Percentiles rank a stretch among this genome's conserved stretches.
phyloP scores from a whole-genome alignment of 1,139 yeast genomes.

The Zygoascus hellenicus region DNA sequence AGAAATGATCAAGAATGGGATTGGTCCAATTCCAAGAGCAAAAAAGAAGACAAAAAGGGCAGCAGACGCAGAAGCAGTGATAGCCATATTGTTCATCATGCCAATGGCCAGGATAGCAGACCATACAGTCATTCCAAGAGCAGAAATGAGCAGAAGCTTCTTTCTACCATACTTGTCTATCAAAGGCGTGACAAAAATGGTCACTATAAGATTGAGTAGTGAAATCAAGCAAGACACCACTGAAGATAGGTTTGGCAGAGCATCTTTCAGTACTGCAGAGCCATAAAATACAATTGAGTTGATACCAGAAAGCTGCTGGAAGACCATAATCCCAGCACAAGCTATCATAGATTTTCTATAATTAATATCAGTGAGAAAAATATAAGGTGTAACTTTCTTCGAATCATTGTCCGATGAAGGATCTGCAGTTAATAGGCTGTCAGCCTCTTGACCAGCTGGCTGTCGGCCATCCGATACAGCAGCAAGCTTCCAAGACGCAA shows the following conservation, averaged over 20 bases:
- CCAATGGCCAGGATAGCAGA: constrained; percentile 64
- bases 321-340: constrained; percentile 69
- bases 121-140: constrained; percentile 62
- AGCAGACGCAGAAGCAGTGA: constrained; percentile 59
- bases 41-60: constrained; percentile 72
- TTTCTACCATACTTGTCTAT: constrained; percentile 75
- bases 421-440: constrained; percentile 8
- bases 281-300: constrained; percentile 91
- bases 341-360: constrained; percentile 57
- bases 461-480: background rate
- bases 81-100: constrained; percentile 45
- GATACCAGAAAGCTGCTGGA: constrained; percentile 91
- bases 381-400: constrained; percentile 21
- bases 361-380: constrained; percentile 47
- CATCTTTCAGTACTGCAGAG: constrained; percentile 64
- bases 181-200: constrained; percentile 63
- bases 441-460: constrained; percentile 3
- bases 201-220: constrained; percentile 62
- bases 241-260: constrained; percentile 67
- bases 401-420: background rate
- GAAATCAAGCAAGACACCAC: constrained; percentile 71
- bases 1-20: constrained; percentile 83
- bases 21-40: constrained; percentile 91
- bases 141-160: constrained; percentile 61
- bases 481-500: constrained; percentile 4